Base-by-base conservation (phyloP, 441 rosid species). In the Eruca vesicaria region DNA sequence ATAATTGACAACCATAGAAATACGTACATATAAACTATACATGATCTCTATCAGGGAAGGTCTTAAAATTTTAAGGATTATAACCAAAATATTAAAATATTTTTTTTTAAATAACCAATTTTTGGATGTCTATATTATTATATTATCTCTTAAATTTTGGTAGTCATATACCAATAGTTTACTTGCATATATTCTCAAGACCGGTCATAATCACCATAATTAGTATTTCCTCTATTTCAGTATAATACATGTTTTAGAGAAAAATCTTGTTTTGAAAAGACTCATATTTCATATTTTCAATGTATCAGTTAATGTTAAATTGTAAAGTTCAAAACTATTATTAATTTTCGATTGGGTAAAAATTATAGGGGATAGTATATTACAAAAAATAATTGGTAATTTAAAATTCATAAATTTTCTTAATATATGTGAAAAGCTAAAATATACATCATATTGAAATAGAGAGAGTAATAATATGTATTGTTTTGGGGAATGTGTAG, bases 401-500 rank as follows among this genome's bases (percentile, higher is more conserved):
- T n/a, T 23, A 23, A 23, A 23, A n/a, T n/a, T n/a, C n/a, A n/a
- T n/a, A n/a, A n/a, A n/a, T n/a, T n/a, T n/a, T n/a, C n/a, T n/a
- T n/a, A n/a, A n/a, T n/a, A n/a, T n/a, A n/a, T n/a, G n/a, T n/a
- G n/a, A n/a, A n/a, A n/a, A n/a, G n/a, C n/a, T n/a, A n/a, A n/a
- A n/a, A n/a, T n/a, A n/a, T n/a, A n/a, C n/a, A n/a, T n/a, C n/a
- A n/a, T n/a, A n/a, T 23, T 23, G 28, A 23, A 23, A 23, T 23
- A 3, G 28, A 23, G 28, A 23, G 2, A 26, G 6, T 31, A 28
- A 55, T 15, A 60, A 55, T 38, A 7, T 63, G 35, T 29, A 18
- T n/a, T 20, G 16, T 58, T 64, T 66, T 35, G 38, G 33, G 55
- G 21, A 12, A 26, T n/a, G 26, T 38, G 61, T 35, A 92, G 99